Conservation (phyloP, 345 rosid genomes). For the Dipteronia dyeriana region DNA sequence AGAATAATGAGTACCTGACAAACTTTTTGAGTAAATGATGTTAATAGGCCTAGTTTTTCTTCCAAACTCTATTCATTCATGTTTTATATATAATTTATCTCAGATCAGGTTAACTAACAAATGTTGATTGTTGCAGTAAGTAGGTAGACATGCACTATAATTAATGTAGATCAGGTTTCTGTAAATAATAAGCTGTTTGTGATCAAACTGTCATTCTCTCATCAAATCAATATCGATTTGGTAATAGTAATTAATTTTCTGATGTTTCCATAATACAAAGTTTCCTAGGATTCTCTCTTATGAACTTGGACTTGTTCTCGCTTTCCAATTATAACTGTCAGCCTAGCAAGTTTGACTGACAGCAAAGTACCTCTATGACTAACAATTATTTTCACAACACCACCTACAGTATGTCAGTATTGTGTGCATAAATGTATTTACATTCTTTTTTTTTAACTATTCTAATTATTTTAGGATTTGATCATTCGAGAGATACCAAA, state of each 20-base stretch:
- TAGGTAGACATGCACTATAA: not conserved
- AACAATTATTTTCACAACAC: too few species aligned
- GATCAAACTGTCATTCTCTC: conserved; percentile 7
- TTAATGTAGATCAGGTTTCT: not conserved
- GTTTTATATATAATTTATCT: not conserved
- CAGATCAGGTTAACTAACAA: not conserved
- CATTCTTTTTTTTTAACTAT: too few species aligned
- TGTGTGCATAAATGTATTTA: too few species aligned
- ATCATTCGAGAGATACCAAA: too few species aligned
- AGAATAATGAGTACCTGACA: conserved; percentile 17
- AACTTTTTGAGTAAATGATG: conserved; percentile 26
- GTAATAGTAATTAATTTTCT: conserved; percentile 9
- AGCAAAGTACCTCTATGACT: not conserved
- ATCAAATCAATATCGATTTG: not conserved
- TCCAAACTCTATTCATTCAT: not conserved
- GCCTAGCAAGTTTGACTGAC: not conserved
- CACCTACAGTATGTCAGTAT: too few species aligned
- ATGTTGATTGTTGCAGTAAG: not conserved
- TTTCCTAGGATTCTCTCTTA: conserved; percentile 13
- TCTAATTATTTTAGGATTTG: too few species aligned
- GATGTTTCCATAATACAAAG: not conserved
- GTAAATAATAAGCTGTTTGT: not conserved
- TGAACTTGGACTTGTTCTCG: not conserved
- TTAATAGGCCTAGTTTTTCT: conserved; percentile 22
- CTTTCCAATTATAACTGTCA: not conserved